These are phyloP conservation scores for Tubosaeta brunneosetosa DNA, from an alignment of 768 basidiomycete genomes.

Conservation along the genomic window DNA sequence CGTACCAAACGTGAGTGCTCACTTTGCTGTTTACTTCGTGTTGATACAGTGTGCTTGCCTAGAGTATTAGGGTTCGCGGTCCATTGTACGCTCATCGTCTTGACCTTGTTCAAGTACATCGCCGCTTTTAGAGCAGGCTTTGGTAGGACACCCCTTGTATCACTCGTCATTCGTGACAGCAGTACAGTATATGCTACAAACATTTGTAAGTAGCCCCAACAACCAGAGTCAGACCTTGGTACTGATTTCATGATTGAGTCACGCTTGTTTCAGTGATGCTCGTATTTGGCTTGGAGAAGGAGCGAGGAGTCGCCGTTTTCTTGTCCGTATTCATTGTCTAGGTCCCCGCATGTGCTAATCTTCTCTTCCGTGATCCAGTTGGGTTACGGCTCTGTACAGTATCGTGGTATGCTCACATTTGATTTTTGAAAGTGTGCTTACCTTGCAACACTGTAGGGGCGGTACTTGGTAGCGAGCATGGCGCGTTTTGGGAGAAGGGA, in stretches of 20 bases:
- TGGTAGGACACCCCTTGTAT: slow-evolving; percentile 18
- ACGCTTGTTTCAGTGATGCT: neutral
- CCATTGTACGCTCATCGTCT: slow-evolving; percentile 13
- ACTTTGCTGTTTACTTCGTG: neutral
- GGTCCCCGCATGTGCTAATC: neutral
- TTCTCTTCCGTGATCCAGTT: slow-evolving; percentile 3
- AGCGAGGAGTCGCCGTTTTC: neutral
- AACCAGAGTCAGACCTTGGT: neutral
- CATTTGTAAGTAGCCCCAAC: slow-evolving; percentile 5
- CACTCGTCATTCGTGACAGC: slow-evolving; percentile 16
- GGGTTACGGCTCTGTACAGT: slow-evolving; percentile 11
- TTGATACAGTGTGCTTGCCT: neutral
- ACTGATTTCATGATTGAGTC: neutral
- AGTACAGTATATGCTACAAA: slow-evolving; percentile 7
- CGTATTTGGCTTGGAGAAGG: neutral
- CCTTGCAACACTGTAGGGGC: slow-evolving; percentile 14
- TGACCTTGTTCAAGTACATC: slow-evolving; percentile 20
- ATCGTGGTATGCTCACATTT: slow-evolving; percentile 6
- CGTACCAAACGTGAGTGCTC: slow-evolving; percentile 9
- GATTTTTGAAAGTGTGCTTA: neutral
- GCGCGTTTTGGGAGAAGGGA: slow-evolving; percentile 15
- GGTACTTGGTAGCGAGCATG: slow-evolving; percentile 23
- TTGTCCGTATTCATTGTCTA: slow-evolving; percentile 3
- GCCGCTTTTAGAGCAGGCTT: slow-evolving; percentile 11
- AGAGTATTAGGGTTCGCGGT: slow-evolving; percentile 13